These are phyloP conservation scores for Telopea speciosissima DNA, from an alignment of 177 flowering plant species.

Conservation along the genomic window DNA sequence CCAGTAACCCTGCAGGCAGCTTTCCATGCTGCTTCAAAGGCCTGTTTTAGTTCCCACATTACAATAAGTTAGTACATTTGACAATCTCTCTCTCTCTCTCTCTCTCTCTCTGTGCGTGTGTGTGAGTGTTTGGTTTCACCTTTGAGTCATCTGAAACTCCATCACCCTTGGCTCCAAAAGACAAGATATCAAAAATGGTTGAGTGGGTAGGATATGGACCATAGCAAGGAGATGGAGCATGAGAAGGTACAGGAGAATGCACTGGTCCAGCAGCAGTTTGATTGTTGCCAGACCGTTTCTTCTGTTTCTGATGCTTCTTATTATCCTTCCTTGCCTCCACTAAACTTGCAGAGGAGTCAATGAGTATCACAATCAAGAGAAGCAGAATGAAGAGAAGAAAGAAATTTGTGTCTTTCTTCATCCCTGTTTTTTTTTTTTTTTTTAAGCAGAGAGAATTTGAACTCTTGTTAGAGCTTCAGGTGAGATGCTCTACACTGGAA, in stretches of 20 bases:
- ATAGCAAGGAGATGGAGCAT: slow-evolving; percentile 24
- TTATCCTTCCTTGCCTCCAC: slow-evolving; percentile 40
- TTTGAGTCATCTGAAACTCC: slow-evolving; percentile 74
- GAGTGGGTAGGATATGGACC: slow-evolving; percentile 19
- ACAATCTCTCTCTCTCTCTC: neutral
- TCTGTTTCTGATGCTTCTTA: slow-evolving; percentile 28
- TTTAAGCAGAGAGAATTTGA: slow-evolving; percentile 6
- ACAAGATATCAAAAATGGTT: slow-evolving; percentile 39
- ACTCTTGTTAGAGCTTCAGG: slow-evolving; percentile 14
- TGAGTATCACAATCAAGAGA: slow-evolving; percentile 15
- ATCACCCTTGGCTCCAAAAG: slow-evolving; percentile 77
- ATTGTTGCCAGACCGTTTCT: slow-evolving; percentile 7
- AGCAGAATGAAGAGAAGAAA: slow-evolving; percentile 16
- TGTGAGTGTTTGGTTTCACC: slow-evolving; percentile 33
- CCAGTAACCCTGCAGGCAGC: slow-evolving; percentile 62
- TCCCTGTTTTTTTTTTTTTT: slow-evolving; percentile 8
- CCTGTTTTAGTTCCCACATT: slow-evolving; percentile 29
- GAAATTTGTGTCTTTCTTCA: slow-evolving; percentile 26
- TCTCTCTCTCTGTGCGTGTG: neutral
- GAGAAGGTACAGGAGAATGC: slow-evolving; percentile 15
- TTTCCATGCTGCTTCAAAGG: slow-evolving; percentile 66
- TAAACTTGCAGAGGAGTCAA: slow-evolving; percentile 18
- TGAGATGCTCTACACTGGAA: slow-evolving; percentile 10
- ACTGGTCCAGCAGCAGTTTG: neutral
- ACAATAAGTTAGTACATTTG: neutral